Evolutionary conservation across 2,329 filamentous ascomycete species (phyloP).

Genomic region (Harringtonia aguacate): DNA sequence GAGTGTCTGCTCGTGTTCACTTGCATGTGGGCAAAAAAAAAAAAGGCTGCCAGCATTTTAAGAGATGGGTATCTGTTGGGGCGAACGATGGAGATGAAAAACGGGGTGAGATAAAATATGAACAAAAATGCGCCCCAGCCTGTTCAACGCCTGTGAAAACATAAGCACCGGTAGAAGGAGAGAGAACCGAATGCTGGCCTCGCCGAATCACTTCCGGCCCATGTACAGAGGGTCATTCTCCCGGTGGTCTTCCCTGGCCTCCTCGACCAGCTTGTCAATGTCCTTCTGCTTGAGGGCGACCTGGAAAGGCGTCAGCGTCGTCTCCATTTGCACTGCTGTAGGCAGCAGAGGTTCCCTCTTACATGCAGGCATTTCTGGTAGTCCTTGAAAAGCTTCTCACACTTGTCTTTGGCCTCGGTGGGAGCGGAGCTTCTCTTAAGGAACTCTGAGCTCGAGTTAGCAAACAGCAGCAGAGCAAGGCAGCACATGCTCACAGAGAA

Average conservation of each 20-base stretch:
- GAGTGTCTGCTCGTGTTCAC: too few species aligned
- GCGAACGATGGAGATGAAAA: too few species aligned
- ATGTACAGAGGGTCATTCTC: conserved; percentile 69
- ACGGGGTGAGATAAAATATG: too few species aligned
- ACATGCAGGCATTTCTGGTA: conserved; percentile 84
- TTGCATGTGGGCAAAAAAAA: too few species aligned
- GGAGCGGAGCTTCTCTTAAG: conserved; percentile 69
- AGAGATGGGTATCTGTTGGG: too few species aligned
- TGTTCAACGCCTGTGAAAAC: too few species aligned
- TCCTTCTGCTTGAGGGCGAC: conserved; percentile 78
- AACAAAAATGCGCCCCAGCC: too few species aligned
- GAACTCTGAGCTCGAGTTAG: conserved; percentile 58
- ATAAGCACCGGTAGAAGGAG: too few species aligned
- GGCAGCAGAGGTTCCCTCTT: conserved; percentile 19
- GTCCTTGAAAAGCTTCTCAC: conserved; percentile 72
- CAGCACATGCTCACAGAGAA: background rate
- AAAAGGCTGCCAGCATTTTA: too few species aligned
- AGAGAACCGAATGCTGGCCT: background rate
- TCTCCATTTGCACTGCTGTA: background rate
- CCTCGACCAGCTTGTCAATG: conserved; percentile 86
- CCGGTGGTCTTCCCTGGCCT: conserved; percentile 78
- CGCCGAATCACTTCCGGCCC: conserved; percentile 16
- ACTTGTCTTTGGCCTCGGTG: conserved; percentile 62
- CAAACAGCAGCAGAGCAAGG: background rate
- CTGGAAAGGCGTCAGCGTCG: conserved; percentile 34